These are phyloP conservation scores for Parietichytrium sp. DNA, from an alignment of 108 stramenopile species.

Conservation along the genomic window DNA sequence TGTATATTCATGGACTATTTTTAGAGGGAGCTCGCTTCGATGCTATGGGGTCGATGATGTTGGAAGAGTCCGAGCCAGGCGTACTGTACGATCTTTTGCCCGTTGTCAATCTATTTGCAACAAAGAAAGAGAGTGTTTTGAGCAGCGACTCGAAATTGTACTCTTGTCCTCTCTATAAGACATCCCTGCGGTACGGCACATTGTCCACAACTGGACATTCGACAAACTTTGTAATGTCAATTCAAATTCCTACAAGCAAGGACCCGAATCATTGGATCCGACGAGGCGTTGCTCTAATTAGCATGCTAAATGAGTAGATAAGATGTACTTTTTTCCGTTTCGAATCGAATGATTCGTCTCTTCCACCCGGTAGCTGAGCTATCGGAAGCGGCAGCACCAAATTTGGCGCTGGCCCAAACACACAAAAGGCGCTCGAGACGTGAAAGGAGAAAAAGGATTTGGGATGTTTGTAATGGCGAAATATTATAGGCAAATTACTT, in stretches of 20 bases:
- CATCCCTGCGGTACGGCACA: constrained; percentile 58
- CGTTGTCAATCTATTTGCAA: constrained; percentile 53
- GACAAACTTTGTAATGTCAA: constrained; percentile 58
- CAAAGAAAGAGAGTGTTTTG: constrained; percentile 41
- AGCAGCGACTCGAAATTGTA: constrained; percentile 26
- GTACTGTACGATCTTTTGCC: constrained; percentile 57
- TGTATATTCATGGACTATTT: constrained; percentile 63
- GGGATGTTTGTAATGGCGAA: no score
- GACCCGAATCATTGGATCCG: constrained; percentile 60
- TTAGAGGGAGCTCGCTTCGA: constrained; percentile 65
- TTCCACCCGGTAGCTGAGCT: no score
- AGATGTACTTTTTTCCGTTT: neutral
- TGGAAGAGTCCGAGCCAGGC: constrained; percentile 51
- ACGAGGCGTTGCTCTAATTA: constrained; percentile 64
- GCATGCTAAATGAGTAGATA: constrained; percentile 63
- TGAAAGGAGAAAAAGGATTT: no score
- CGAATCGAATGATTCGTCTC: neutral
- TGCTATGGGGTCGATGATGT: constrained; percentile 18
- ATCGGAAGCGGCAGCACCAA: no score
- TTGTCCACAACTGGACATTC: constrained; percentile 63
- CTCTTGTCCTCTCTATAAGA: constrained; percentile 62
- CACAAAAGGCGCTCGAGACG: no score
- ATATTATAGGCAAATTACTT: no score
- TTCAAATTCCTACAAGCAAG: constrained; percentile 46
- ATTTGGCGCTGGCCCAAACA: no score